Conservation (phyloP, 2,329 filamentous ascomycete genomes). For the Aspergillus pseudoglaucus region DNA sequence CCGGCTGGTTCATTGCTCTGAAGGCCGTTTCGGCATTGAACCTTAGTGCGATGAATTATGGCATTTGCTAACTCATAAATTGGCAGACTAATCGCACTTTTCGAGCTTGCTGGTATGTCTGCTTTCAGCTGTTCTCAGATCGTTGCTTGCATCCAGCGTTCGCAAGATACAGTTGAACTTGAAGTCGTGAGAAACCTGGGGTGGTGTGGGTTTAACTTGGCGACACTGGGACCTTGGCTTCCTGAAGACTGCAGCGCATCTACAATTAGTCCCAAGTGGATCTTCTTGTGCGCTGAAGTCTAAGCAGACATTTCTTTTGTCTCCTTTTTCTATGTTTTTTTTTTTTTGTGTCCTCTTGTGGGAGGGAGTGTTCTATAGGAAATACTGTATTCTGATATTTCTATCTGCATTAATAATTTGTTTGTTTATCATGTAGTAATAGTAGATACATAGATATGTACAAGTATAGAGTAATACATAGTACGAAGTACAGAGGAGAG, state of each 20-base stretch:
- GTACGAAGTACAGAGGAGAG: neutral
- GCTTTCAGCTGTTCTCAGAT: conserved; percentile 67
- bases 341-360: too few species aligned
- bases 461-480: neutral
- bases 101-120: conserved; percentile 74
- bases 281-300: conserved; percentile 84
- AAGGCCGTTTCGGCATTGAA: neutral
- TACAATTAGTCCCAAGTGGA: conserved; percentile 69
- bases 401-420: neutral
- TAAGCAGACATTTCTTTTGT: conserved; percentile 34
- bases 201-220: conserved; percentile 87
- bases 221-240: conserved; percentile 70
- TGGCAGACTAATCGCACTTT: conserved; percentile 72
- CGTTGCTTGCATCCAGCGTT: conserved; percentile 73
- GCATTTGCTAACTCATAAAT: neutral
- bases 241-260: conserved; percentile 46
- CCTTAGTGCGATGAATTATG: too few species aligned
- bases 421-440: neutral
- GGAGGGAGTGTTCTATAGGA: too few species aligned
- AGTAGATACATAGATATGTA: too few species aligned
- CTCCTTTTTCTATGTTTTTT: too few species aligned
- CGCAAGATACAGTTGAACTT: conserved; percentile 55
- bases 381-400: neutral
- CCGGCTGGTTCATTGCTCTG: neutral
- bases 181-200: conserved; percentile 71